phyloP scores from a whole-genome alignment of 2,329 filamentous ascomycete species.

The Gaeumannomyces sp. region DNA sequence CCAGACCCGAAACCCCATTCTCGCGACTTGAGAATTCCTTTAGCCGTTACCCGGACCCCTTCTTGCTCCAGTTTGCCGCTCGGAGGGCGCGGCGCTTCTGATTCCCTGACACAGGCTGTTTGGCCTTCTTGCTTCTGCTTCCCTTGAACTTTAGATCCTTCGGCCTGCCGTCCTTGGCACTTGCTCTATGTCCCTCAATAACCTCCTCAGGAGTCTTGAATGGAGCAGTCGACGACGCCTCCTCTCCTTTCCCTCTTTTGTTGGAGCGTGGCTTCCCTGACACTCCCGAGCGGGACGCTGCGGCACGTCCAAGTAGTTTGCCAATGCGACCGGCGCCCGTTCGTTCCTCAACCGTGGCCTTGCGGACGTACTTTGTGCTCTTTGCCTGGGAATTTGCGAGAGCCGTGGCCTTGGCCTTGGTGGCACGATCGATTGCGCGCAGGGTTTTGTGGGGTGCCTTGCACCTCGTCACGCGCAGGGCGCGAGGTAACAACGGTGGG shows the following conservation, averaged over 20 bases:
- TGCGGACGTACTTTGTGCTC: constrained; percentile 58
- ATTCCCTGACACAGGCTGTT: constrained; percentile 39
- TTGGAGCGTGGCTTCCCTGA: constrained; percentile 20
- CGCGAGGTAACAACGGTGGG: constrained; percentile 85
- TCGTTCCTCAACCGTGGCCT: constrained; percentile 59
- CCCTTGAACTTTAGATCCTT: constrained; percentile 54
- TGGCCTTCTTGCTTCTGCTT: constrained; percentile 38
- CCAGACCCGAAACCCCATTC: background rate
- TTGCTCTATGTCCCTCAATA: constrained; percentile 72
- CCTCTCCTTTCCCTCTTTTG: constrained; percentile 17
- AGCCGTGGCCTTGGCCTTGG: constrained; percentile 29
- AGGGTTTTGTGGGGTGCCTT: constrained; percentile 62
- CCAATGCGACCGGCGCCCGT: constrained; percentile 67
- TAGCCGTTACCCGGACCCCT: constrained; percentile 3
- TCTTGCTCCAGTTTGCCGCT: constrained; percentile 15
- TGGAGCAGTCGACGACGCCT: constrained; percentile 2
- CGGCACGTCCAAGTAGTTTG: constrained; percentile 65
- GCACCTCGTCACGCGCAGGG: constrained; percentile 79
- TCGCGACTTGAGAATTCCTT: background rate
- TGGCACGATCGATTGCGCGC: constrained; percentile 43
- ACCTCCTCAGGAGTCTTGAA: constrained; percentile 61
- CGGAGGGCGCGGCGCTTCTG: constrained; percentile 23
- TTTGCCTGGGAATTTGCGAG: constrained; percentile 27
- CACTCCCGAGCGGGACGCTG: constrained; percentile 41
- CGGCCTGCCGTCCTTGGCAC: constrained; percentile 56